Base-by-base conservation (phyloP, 139 green algal genomes). In the Parachlorella kessleri region DNA sequence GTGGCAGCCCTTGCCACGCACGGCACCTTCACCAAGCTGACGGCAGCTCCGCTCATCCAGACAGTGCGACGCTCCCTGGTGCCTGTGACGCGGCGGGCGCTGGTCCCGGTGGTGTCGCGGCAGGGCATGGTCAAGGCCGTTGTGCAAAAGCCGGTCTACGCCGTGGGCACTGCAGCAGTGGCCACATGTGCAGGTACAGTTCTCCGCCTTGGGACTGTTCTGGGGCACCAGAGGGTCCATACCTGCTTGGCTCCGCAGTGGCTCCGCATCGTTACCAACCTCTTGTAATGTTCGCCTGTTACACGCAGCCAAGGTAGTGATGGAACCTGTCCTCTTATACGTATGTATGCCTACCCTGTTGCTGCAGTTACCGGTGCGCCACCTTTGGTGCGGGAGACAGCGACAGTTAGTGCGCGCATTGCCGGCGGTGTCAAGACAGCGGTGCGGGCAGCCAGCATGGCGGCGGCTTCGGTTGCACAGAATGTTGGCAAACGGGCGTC, bases 111-210 rank as follows among this genome's bases (percentile, higher is more conserved):
- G n/a, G n/a, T n/a, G n/a, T n/a, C 72, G 30, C 75, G 35, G 59
- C 26, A 53, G 40, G 55, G 55, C 23, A 59, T 67, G 75, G 55
- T 41, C 66, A 71, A 76, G 38, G 81, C 81, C 28, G 33, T 86
- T 3, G 54, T 28, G 4, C 76, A 76, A 28, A 76, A 72, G 40
- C 81, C 81, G 0, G 70, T 83, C 3, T 42, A 75, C 18, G 70
- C 79, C 6, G 77, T 70, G 10, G 66, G 76, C 7, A 78, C 81
- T 3, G 75, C 81, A 1, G 81, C 81, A 8, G 76, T 86, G 24
- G 81, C 81, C 32, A 86, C 81, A 26, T 38, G 72, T 4, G 76
- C 81, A 55, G 71, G 32, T 79, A 40, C 59, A 3, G 1, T 1
- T 66, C 9, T n/a, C n/a, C n/a, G n/a, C n/a, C n/a, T n/a, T n/a